phyloP scores from a whole-genome alignment of 371 early-diverging fungal species.

The Mucor lusitanicus region DNA sequence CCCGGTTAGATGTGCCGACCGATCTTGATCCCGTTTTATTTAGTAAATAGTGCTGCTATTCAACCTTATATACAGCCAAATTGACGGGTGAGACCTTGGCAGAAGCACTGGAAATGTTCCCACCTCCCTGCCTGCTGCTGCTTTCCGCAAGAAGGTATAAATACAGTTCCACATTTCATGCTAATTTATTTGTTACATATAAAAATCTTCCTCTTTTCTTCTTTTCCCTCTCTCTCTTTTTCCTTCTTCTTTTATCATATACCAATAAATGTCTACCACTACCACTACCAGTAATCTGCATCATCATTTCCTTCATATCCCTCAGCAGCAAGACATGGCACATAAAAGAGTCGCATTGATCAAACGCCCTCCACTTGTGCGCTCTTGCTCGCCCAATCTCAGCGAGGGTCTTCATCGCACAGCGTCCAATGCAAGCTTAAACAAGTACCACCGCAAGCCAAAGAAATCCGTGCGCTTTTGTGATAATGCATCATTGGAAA shows the following conservation, averaged over 20 bases:
- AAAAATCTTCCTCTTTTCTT: neutral
- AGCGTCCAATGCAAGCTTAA: slow-evolving; percentile 3
- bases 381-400: slow-evolving; percentile 8
- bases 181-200: neutral
- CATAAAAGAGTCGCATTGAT: slow-evolving; percentile 10
- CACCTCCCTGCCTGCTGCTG: neutral
- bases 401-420: neutral
- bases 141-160: neutral
- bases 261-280: neutral
- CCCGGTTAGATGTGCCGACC: slow-evolving; percentile 1
- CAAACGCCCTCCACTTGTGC: slow-evolving; percentile 23
- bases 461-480: slow-evolving; percentile 42
- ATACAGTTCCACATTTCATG: neutral
- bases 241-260: slow-evolving; percentile 1
- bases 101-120: neutral
- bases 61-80: neutral
- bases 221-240: neutral
- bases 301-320: neutral
- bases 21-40: neutral
- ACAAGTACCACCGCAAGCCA: slow-evolving; percentile 8
- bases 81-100: neutral
- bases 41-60: neutral
- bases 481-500: slow-evolving; percentile 52
- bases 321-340: neutral
- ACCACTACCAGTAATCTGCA: neutral